These are phyloP conservation scores for Quercus agrifolia DNA, from an alignment of 306 rosid genomes.

Conservation along the genomic window DNA sequence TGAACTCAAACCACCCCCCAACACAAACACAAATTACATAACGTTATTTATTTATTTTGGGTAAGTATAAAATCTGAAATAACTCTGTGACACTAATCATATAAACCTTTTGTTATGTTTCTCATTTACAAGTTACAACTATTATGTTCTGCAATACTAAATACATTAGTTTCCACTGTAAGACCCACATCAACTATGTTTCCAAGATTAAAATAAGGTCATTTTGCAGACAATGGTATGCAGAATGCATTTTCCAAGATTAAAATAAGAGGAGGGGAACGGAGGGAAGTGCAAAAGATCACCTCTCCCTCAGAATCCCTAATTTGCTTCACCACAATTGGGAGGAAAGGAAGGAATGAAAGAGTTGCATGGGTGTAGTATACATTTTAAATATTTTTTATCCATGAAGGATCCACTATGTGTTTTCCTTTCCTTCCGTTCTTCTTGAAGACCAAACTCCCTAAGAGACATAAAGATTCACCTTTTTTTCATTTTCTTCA, in stretches of 20 bases:
- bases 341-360: background rate
- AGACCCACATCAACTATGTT: too few relatives aligned
- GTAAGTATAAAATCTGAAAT: too few relatives aligned
- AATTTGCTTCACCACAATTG: background rate
- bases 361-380: background rate
- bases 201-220: too few relatives aligned
- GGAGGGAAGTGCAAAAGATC: background rate
- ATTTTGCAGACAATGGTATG: too few relatives aligned
- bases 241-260: background rate
- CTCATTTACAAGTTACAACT: too few relatives aligned
- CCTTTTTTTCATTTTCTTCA: too few relatives aligned
- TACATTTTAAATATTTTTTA: background rate
- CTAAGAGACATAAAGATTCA: background rate
- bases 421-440: background rate
- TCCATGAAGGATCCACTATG: background rate
- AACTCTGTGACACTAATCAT: too few relatives aligned
- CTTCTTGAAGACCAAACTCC: background rate
- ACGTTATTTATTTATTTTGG: too few relatives aligned
- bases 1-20: background rate
- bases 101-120: too few relatives aligned
- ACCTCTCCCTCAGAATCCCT: background rate
- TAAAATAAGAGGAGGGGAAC: background rate
- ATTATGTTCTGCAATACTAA: too few relatives aligned
- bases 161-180: too few relatives aligned
- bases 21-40: too few relatives aligned